A percentile compares a stretch with the other conserved stretches of the same genome.
Evolutionary conservation across 441 rosid species (phyloP).

Genomic region (Dalechampia spathulata): DNA sequence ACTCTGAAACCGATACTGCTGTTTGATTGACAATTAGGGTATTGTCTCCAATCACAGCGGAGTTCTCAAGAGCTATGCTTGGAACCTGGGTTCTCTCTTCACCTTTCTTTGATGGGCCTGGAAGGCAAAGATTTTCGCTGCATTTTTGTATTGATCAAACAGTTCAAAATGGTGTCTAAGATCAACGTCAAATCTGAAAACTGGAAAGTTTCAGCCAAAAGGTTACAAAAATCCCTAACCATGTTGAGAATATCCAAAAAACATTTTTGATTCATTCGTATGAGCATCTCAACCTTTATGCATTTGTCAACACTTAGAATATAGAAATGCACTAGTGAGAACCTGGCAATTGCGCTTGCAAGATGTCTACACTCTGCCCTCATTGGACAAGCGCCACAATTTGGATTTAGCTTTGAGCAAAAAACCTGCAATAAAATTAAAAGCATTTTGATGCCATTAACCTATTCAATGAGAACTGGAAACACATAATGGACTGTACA

Average conservation of each 20-base stretch:
- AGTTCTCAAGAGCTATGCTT: conserved; percentile 3
- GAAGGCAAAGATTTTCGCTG: conserved; percentile 8
- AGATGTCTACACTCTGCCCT: conserved; percentile 63
- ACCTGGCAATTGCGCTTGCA: conserved; percentile 73
- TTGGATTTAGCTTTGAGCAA: conserved; percentile 58
- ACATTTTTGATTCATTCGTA: neutral
- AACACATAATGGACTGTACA: neutral
- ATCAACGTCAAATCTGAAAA: neutral
- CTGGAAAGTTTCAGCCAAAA: neutral
- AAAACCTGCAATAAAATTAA: conserved; percentile 36
- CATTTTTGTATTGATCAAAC: too few species aligned
- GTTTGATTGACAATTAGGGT: neutral
- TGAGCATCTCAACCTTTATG: neutral
- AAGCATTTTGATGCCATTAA: neutral
- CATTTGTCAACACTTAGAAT: neutral
- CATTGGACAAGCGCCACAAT: conserved; percentile 71
- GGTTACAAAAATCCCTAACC: neutral
- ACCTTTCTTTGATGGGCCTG: conserved; percentile 13
- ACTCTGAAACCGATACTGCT: neutral
- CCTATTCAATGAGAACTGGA: neutral
- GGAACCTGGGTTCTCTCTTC: conserved; percentile 18
- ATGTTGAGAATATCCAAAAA: neutral
- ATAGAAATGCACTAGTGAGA: neutral
- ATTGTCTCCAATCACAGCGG: neutral
- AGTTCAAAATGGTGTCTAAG: neutral